Conservation (phyloP, 2,329 filamentous ascomycete genomes). For the Fonsecaea pedrosoi region DNA sequence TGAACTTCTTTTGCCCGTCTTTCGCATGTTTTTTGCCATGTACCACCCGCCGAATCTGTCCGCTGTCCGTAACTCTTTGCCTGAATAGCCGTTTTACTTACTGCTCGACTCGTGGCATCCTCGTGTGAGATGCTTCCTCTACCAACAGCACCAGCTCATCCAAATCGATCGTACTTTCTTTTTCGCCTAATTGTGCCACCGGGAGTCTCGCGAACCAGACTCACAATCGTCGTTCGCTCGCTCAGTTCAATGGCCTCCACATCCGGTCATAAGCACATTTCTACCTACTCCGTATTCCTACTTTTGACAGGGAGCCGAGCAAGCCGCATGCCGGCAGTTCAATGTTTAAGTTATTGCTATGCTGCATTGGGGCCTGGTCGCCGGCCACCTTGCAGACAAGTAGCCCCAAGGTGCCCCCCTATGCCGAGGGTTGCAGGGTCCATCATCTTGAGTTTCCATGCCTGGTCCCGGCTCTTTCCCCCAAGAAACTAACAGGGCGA, state of each 20-base stretch:
- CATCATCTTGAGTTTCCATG: neutral
- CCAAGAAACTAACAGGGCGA: neutral
- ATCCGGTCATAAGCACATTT: neutral
- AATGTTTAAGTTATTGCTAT: constrained; percentile 10
- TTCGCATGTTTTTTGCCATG: neutral
- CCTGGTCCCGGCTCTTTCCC: constrained; percentile 7
- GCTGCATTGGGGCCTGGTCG: constrained; percentile 17
- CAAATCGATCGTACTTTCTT: neutral
- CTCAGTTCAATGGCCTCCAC: neutral
- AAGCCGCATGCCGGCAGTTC: constrained; percentile 10
- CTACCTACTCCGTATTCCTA: neutral
- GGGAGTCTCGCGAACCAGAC: neutral
- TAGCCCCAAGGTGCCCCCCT: constrained; percentile 14
- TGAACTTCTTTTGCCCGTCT: neutral
- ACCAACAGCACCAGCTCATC: neutral
- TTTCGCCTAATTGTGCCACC: constrained; percentile 8
- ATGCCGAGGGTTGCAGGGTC: constrained; percentile 1
- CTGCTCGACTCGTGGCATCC: constrained; percentile 13
- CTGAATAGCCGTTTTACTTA: neutral
- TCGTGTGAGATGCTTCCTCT: constrained; percentile 1
- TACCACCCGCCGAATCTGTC: neutral
- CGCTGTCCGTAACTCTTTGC: constrained; percentile 6
- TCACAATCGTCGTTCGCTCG: neutral
- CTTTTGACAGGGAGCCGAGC: constrained; percentile 15
- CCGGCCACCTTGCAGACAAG: neutral